These are phyloP conservation scores for Mucor piriformis DNA, from an alignment of 371 early-diverging fungal genomes.

Conservation along the genomic window DNA sequence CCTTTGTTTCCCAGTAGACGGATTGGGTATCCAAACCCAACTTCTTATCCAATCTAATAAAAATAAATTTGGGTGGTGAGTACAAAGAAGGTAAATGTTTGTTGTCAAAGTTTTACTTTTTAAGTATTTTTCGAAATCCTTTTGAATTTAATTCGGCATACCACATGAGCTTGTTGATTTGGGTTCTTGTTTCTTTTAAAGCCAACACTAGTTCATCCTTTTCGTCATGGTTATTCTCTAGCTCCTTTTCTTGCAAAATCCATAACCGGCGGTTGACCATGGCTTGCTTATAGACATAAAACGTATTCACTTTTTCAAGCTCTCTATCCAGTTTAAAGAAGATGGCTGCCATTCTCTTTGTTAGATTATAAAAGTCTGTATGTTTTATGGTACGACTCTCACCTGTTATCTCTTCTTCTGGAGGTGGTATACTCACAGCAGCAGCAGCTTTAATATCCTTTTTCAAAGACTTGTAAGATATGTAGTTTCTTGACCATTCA, in stretches of 20 bases:
- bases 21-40: conserved; percentile 48
- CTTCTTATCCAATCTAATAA: conserved; percentile 65
- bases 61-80: conserved; percentile 3
- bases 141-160: conserved; percentile 70
- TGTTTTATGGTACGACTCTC: no score
- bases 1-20: conserved; percentile 62
- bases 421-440: conserved; percentile 29
- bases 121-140: conserved; percentile 71
- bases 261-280: conserved; percentile 65
- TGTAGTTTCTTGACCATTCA: conserved; percentile 72
- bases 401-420: conserved; percentile 50
- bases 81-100: conserved; percentile 1
- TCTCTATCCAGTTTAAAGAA: conserved; percentile 69
- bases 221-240: conserved; percentile 43
- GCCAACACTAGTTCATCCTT: conserved; percentile 60
- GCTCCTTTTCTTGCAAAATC: conserved; percentile 59
- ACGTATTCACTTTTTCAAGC: conserved; percentile 69
- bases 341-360: conserved; percentile 58
- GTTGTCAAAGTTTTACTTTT: conserved; percentile 58
- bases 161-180: conserved; percentile 62
- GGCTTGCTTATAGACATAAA: conserved; percentile 62
- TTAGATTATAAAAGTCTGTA: no score
- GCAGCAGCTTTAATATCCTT: conserved; percentile 63
- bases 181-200: conserved; percentile 61
- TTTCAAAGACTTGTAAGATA: conserved; percentile 70